Evolutionary conservation across 192 early-diverging fungal genomes (phyloP), one percentile per base, ranked within the genome.

Genomic region (Backusella luteola): DNA sequence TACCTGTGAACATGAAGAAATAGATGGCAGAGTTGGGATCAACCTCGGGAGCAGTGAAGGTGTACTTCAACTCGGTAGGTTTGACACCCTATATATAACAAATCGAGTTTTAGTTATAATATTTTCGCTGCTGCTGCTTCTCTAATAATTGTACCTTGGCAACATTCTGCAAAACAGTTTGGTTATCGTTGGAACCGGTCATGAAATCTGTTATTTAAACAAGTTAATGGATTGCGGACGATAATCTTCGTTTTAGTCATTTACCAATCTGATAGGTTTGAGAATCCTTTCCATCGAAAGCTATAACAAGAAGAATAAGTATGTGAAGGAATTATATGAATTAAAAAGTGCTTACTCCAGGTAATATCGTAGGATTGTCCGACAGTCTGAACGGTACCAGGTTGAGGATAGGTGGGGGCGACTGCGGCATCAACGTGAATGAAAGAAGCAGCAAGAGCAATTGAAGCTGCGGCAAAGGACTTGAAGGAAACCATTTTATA

Each of bases 1-100:
- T 76, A 82, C 78, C 76, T 17, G 82, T 77, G 74, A 84, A 84
- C 79, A 75, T 84, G 21, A 84, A 80, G 67, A 84, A 84, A 34
- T 84, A 84, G 53, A 84, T 80, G 5, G 78, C 73, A 8, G 82
- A 69, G 35, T 77, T 74, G 5, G 79, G 76, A 19, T 36, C 19
- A 34, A 84, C 82, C 17, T 66, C 19, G 34, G 82, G 82, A 36
- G 69, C 69, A 42, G 49, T 77, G 68, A 67, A 80, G 2, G 36
- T 73, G 29, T 76, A 80, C 29, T 56, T 67, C 39, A 63, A 35
- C 12, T 63, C 41, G 21, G 59, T 38, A 68, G 69, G 73, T 56
- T 78, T 66, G 23, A 78, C 42, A 44, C 68, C 71, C 77, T 82
- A 52, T 6, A 66, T 9, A 23, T 26, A 15, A 35, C 17, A 35